These are phyloP conservation scores for Alternaria brassicae DNA, from an alignment of 2,329 filamentous ascomycete genomes.

Conservation along the genomic window DNA sequence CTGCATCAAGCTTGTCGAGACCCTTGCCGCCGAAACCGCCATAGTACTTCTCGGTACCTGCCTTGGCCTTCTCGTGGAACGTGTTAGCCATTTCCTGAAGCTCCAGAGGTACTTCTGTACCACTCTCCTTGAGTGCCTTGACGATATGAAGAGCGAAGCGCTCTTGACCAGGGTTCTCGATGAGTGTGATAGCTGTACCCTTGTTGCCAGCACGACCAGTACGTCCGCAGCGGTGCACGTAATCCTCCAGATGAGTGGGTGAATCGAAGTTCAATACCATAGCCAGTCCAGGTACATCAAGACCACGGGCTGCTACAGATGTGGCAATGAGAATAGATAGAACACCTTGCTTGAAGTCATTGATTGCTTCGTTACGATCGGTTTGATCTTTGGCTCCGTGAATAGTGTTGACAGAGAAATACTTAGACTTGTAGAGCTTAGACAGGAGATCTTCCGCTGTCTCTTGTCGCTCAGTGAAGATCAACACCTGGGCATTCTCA, in stretches of 20 bases:
- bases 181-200: constrained; percentile 91
- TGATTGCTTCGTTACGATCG: constrained; percentile 46
- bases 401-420: constrained; percentile 70
- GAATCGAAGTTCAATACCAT: constrained; percentile 95
- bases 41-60: constrained; percentile 84
- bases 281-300: constrained; percentile 96
- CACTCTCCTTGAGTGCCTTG: constrained; percentile 92
- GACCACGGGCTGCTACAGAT: constrained; percentile 89
- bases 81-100: constrained; percentile 67
- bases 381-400: constrained; percentile 72
- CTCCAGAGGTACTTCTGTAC: constrained; percentile 77
- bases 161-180: constrained; percentile 91
- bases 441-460: constrained; percentile 58
- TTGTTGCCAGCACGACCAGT: constrained; percentile 94
- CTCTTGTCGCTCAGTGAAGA: constrained; percentile 93
- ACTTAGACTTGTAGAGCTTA: constrained; percentile 41
- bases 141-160: constrained; percentile 87
- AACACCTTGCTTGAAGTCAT: constrained; percentile 67
- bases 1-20: constrained; percentile 87
- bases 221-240: constrained; percentile 91
- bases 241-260: constrained; percentile 94
- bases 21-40: constrained; percentile 95
- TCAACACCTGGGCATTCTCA: constrained; percentile 86
- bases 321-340: constrained; percentile 92
- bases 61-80: constrained; percentile 89